Base-by-base conservation (phyloP, 371 early-diverging fungal genomes). In the Smittium mucronatum region DNA sequence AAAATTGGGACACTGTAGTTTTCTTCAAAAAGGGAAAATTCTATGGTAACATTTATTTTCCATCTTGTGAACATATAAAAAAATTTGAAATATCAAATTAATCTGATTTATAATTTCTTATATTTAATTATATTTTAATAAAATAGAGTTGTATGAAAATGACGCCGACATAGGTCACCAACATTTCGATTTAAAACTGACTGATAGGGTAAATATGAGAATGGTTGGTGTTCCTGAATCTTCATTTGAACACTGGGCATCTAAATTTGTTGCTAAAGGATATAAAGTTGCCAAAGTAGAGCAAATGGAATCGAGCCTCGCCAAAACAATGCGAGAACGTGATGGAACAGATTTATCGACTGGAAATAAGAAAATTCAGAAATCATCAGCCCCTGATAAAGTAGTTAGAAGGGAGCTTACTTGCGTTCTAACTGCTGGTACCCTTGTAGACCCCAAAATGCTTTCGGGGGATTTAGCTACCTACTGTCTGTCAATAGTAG, bases 1-100 rank as follows among this genome's bases (percentile, higher is more conserved):
- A 89, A 60, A 87, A 94, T 70, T 99, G 93, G 88, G 97, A 99
- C 76, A 92, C 96, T 0, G 90, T 93, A 29, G 94, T 99, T n/a
- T 98, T 98, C 75, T 99, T 99, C 82, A 94, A 99, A 81, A 96
- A 99, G 83, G 98, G 99, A 74, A 93, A 99, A 77, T 99, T 99
- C 73, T 99, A 93, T 77, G 67, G 63, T 61, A 61, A 61, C 16
- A 61, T 15, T 30, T 11, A 61, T 33, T 11, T 61, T 61, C 63
- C 33, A 11, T 5, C 26, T 61, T 30, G 17, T 21, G 17, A 21
- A 17, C 21, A 21, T 21, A 26, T 21, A 21, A 21, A 57, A 21
- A 57, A 57, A 21, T 17, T 17, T 57, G 93, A 84, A 84, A 76
- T 61, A 70, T 29, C 59, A 30, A n/a, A 33, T 47, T 25, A 60